These are phyloP conservation scores for Neckera pumila DNA, from an alignment of 225 moss, liverwort and hornwort genomes.

Conservation along the genomic window DNA sequence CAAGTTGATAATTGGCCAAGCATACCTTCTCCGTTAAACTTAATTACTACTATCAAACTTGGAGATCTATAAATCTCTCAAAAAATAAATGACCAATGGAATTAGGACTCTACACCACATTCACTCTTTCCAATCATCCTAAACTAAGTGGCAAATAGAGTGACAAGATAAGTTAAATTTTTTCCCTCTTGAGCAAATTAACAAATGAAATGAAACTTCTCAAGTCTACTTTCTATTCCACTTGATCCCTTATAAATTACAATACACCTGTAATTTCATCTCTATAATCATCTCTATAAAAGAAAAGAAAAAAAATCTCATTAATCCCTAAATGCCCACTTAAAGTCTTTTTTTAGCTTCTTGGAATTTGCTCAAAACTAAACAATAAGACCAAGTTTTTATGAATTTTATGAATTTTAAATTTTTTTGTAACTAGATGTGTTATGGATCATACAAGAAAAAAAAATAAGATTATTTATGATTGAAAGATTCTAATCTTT, in stretches of 20 bases:
- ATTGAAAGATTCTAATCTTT: not conserved
- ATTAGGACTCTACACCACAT: accelerated
- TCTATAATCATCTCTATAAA: not conserved
- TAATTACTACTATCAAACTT: not conserved
- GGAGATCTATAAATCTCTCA: not conserved
- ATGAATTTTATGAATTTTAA: not conserved
- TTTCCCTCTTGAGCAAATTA: not conserved
- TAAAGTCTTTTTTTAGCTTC: too few relatives aligned
- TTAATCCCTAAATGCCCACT: accelerated
- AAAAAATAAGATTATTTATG: not conserved
- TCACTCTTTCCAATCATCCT: not conserved
- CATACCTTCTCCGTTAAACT: not conserved
- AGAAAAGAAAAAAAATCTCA: too few relatives aligned
- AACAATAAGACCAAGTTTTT: not conserved
- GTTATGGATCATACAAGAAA: accelerated
- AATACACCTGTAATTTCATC: accelerated
- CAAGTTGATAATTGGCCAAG: not conserved
- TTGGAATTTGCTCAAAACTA: not conserved
- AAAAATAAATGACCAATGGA: accelerated
- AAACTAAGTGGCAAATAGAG: not conserved
- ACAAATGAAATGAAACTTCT: not conserved
- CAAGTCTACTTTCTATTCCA: not conserved
- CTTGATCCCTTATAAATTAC: too few relatives aligned
- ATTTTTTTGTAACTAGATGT: accelerated
- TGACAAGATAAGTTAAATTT: not conserved